Conservation (phyloP, 805 yeast genomes). For the Candida boidinii region DNA sequence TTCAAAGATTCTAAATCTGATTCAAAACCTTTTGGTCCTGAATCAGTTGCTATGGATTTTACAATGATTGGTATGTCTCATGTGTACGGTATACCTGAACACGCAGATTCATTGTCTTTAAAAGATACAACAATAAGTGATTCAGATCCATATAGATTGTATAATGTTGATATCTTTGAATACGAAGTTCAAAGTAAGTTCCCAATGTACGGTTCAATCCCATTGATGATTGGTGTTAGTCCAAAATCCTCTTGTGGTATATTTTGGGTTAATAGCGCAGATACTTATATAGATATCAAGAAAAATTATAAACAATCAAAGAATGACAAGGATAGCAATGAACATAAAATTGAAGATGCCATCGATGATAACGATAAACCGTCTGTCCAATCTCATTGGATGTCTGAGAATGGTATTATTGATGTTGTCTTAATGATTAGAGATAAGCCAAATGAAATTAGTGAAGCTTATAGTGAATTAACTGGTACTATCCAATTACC, state of each 20-base stretch:
- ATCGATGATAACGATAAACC: background rate
- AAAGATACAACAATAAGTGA: slow-evolving; percentile 61
- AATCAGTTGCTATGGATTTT: slow-evolving; percentile 76
- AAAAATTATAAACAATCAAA: slow-evolving; percentile 16
- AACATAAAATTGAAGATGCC: slow-evolving; percentile 3
- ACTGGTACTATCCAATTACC: slow-evolving; percentile 76
- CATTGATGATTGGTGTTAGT: slow-evolving; percentile 69
- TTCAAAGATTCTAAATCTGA: slow-evolving; percentile 65
- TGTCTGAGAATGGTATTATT: slow-evolving; percentile 80
- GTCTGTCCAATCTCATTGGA: slow-evolving; percentile 66
- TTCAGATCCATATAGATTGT: slow-evolving; percentile 75
- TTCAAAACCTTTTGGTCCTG: slow-evolving; percentile 75
- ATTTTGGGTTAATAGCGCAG: slow-evolving; percentile 92
- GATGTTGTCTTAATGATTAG: slow-evolving; percentile 67
- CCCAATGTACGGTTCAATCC: slow-evolving; percentile 95
- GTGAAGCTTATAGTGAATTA: slow-evolving; percentile 51
- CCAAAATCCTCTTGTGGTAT: slow-evolving; percentile 57
- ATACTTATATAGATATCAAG: slow-evolving; percentile 75
- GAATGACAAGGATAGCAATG: slow-evolving; percentile 4
- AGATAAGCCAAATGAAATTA: slow-evolving; percentile 44
- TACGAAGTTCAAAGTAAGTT: slow-evolving; percentile 73
- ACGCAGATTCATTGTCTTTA: slow-evolving; percentile 71
- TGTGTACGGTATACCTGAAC: slow-evolving; percentile 96
- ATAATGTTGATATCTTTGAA: slow-evolving; percentile 92
- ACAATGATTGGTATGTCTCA: slow-evolving; percentile 49